phyloP scores from a whole-genome alignment of 441 rosid species.

The Gossypium gossypioides region DNA sequence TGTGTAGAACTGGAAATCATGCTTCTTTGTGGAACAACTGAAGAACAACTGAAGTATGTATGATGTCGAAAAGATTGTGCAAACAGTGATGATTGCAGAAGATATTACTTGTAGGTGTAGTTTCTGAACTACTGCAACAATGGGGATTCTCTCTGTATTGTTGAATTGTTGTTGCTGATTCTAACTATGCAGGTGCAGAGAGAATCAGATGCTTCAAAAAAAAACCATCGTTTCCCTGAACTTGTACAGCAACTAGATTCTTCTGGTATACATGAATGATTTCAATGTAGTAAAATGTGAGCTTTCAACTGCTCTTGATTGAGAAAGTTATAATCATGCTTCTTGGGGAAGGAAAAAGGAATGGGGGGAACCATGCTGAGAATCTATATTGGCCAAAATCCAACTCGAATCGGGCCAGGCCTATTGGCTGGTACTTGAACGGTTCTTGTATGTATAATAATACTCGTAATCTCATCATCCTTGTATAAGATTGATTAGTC shows the following conservation, averaged over 20 bases:
- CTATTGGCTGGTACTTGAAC: not conserved
- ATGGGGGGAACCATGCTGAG: not conserved
- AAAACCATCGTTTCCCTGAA: not conserved
- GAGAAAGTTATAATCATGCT: not conserved
- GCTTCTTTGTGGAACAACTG: not conserved
- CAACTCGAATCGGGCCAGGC: not conserved
- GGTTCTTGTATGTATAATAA: not conserved
- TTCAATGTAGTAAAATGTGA: not conserved
- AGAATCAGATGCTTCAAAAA: not conserved
- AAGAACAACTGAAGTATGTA: not conserved
- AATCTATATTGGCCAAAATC: not conserved
- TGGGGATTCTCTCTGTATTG: not conserved
- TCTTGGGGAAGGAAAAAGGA: not conserved
- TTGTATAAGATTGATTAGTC: not conserved
- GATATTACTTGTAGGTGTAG: not conserved
- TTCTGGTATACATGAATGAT: not conserved
- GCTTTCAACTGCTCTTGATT: not conserved
- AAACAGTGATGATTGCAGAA: not conserved
- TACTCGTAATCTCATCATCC: no score
- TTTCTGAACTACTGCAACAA: not conserved
- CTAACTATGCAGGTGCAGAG: not conserved
- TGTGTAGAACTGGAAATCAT: not conserved
- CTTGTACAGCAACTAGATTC: slow-evolving; percentile 2
- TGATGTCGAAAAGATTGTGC: not conserved
- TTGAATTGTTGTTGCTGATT: not conserved